Base-by-base conservation (phyloP, 306 rosid genomes). In the Hippophae gyantsensis region DNA sequence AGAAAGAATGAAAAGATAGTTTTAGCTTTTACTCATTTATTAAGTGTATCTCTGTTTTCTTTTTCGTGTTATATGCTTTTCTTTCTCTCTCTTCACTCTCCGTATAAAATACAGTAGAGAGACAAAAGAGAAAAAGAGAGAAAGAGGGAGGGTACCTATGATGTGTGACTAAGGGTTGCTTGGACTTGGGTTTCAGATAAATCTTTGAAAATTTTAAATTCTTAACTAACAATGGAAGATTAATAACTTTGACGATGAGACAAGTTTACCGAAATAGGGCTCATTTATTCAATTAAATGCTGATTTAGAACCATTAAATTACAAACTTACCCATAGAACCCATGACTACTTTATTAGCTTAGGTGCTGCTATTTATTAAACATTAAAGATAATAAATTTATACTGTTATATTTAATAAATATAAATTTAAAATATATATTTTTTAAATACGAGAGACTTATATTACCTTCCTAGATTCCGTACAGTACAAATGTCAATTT, bases 1-100 rank as follows among this genome's bases (percentile, higher is more conserved):
- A 68, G 78, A 68, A 67, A 78, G 80, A 80, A 76, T 77, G 95
- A 73, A 75, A 81, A 68, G 75, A 77, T 82, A 69, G 84, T 80
- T 67, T 86, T 76, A 66, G 88, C 84, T 85, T n/a, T 80, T 84
- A 80, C 88, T 80, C 94, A 68, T 80, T 55, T 51, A 69, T 69
- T 70, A 78, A 76, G 75, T 65, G 77, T 57, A 56, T 57, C 62
- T 72, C 43, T 55, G 64, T 64, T 43, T 67, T 53, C 44, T 52
- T 66, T 60, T 48, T 48, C 43, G 53, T 49, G 58, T 54, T 59
- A 40, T 43, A 25, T 57, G 46, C 57, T 52, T 58, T 57, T 65
- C 74, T 67, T 56, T 82, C 89, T 87, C 92, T 83, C 95, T 83
- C 92, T 71, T 76, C 76, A 68, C 78, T 56, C 81, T 74, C 74